Conservation (phyloP, 2,329 filamentous ascomycete species). For the Karstenula rhodostoma region DNA sequence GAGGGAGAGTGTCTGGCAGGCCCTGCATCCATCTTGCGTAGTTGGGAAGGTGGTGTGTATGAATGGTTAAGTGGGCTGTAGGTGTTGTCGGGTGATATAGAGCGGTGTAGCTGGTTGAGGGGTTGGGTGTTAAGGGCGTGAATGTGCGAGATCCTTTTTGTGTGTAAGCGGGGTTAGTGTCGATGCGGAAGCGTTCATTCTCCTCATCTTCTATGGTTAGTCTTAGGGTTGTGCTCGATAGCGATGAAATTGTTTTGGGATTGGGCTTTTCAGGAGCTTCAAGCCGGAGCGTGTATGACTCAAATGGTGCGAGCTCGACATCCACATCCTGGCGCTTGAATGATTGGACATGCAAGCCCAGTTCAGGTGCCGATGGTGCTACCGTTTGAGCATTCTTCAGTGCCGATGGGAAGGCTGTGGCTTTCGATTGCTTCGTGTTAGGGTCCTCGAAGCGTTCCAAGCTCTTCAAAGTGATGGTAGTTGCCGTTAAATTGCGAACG, state of each 20-base stretch:
- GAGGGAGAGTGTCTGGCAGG: conserved; percentile 73
- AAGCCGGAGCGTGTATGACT: conserved; percentile 67
- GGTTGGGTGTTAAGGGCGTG: conserved; percentile 49
- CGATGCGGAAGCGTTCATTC: conserved; percentile 73
- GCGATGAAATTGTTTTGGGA: background rate
- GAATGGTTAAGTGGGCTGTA: conserved; percentile 40
- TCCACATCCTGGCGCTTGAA: conserved; percentile 70
- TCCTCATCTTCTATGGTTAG: conserved; percentile 73
- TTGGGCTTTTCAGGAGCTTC: conserved; percentile 45
- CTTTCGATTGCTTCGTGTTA: conserved; percentile 50
- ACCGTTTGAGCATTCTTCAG: conserved; percentile 31
- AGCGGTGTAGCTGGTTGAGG: conserved; percentile 51
- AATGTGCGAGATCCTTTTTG: conserved; percentile 49
- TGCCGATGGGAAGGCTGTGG: conserved; percentile 43
- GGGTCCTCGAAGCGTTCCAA: conserved; percentile 76
- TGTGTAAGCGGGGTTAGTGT: conserved; percentile 66
- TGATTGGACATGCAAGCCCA: conserved; percentile 65
- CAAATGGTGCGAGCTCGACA: conserved; percentile 73
- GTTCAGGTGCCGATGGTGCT: conserved; percentile 50
- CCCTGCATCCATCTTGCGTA: conserved; percentile 87
- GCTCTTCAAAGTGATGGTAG: conserved; percentile 73
- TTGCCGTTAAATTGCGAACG: conserved; percentile 82
- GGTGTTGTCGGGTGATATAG: conserved; percentile 58
- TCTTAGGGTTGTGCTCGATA: conserved; percentile 68
- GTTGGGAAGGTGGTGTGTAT: conserved; percentile 37